Base-by-base conservation (phyloP, 441 rosid species). In the Adansonia rubrostipa region DNA sequence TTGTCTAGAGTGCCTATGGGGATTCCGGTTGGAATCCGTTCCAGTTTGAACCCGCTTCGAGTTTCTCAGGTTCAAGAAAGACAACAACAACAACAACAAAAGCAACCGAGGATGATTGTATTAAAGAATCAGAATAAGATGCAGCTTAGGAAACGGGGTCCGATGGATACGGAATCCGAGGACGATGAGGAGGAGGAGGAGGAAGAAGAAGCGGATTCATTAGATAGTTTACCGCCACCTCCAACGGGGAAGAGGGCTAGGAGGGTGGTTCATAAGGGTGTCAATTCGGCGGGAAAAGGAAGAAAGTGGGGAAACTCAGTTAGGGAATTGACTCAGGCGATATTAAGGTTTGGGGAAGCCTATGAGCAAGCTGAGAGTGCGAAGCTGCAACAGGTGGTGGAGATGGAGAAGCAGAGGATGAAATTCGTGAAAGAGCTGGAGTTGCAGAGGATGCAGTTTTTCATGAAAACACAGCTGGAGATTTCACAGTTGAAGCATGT, bases 381-480 rank as follows among this genome's bases (percentile, higher is more conserved):
- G 0, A 91, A 91, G 80, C 76, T 89, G 71, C 89, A 85, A 77
- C 92, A 88, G 71, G 85, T 88, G 76, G 85, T 89, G 79, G 92
- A 91, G 80, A 87, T 89, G 88, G 94, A 91, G 87, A 91, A 91
- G 83, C 88, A 91, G 90, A 86, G 95, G 86, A 87, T 91, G 91
- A 83, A 87, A 82, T 86, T 89, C 71, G 86, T 84, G 4, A 89
- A 91, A 82, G 95, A 91, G 77, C 40, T 88, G 70, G 93, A 91
- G 77, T 15, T 88, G 80, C 89, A 91, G 85, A 89, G 89, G 79
- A 91, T 89, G 90, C 90, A 89, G 79, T 89, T 89, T 80, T 84
- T 88, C 75, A 78, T 88, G 87, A 85, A 85, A 68, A 86, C 91
- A 5, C 92, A 88, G 66, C 2, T 85, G 83, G 90, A 89, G 87